A percentile compares a stretch with the other conserved stretches of the same genome.
Evolutionary conservation across 305 asterid species (phyloP).

Genomic region (Solanum hybrid): DNA sequence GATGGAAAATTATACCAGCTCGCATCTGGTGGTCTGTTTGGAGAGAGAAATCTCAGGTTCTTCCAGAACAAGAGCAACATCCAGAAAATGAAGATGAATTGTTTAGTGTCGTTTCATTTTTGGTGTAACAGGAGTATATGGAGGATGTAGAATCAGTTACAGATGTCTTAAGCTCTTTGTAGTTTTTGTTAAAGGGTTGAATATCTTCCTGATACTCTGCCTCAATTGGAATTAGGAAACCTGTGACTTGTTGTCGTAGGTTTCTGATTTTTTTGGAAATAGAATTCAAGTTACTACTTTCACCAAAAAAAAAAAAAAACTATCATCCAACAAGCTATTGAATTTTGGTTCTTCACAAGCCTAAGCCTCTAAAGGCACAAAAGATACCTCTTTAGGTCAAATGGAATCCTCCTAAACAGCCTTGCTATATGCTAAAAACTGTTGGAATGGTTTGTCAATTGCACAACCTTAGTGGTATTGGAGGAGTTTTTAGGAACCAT

Average conservation of each 20-base stretch:
- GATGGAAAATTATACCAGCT: not conserved
- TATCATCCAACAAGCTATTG: not conserved
- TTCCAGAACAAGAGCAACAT: not conserved
- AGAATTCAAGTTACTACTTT: not conserved
- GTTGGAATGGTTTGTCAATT: not conserved
- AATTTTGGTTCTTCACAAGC: not conserved
- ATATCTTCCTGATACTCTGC: not conserved
- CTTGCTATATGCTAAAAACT: not conserved
- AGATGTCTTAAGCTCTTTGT: not conserved
- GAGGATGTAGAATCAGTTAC: not conserved
- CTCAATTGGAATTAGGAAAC: not conserved
- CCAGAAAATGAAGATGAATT: not conserved
- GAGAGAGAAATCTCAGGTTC: not conserved
- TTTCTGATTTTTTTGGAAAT: not conserved
- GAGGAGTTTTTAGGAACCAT: not conserved
- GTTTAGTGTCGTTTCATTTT: not conserved
- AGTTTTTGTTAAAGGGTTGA: not conserved
- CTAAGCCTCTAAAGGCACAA: not conserved
- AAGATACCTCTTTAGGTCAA: not conserved
- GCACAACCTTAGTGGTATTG: not conserved
- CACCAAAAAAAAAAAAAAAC: not conserved
- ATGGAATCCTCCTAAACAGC: not conserved
- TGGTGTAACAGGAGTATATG: not conserved
- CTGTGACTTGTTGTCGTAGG: not conserved
- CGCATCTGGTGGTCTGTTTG: not conserved